Percentiles rank a stretch among this genome's conserved stretches.
Evolutionary conservation across 2,329 filamentous ascomycete genomes (phyloP).

Genomic region (Ceratocystis cubensis): DNA sequence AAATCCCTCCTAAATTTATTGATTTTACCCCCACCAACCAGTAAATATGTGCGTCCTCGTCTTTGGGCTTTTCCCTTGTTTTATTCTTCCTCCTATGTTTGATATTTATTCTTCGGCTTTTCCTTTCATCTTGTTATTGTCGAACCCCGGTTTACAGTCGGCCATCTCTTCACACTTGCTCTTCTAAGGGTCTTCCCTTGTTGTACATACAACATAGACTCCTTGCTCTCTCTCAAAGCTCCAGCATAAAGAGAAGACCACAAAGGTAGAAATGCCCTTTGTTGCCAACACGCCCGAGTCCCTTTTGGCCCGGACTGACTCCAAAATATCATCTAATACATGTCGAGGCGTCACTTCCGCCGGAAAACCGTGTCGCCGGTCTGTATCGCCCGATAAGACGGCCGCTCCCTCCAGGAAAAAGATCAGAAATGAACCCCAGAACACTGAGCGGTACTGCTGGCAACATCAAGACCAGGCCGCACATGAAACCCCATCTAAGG

Average conservation of each 20-base stretch:
- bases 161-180: no score
- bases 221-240: neutral
- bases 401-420: neutral
- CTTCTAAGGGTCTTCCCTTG: neutral
- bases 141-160: neutral
- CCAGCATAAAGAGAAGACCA: neutral
- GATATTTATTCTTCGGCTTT: no score
- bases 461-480: constrained; percentile 83
- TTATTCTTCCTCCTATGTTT: neutral
- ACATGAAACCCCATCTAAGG: constrained; percentile 33
- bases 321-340: constrained; percentile 68
- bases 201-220: neutral
- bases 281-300: constrained; percentile 28
- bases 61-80: neutral
- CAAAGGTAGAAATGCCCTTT: constrained; percentile 29
- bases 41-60: neutral
- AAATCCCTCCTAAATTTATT: neutral
- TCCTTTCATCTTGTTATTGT: neutral
- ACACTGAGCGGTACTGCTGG: constrained; percentile 70
- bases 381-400: constrained; percentile 34
- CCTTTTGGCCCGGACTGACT: constrained; percentile 53
- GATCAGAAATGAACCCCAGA: constrained; percentile 29
- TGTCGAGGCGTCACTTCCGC: constrained; percentile 76
- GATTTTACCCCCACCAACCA: neutral
- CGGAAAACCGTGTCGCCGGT: constrained; percentile 72